Base-by-base conservation (phyloP, 179 eudicot species). In the Patellifolia procumbens region DNA sequence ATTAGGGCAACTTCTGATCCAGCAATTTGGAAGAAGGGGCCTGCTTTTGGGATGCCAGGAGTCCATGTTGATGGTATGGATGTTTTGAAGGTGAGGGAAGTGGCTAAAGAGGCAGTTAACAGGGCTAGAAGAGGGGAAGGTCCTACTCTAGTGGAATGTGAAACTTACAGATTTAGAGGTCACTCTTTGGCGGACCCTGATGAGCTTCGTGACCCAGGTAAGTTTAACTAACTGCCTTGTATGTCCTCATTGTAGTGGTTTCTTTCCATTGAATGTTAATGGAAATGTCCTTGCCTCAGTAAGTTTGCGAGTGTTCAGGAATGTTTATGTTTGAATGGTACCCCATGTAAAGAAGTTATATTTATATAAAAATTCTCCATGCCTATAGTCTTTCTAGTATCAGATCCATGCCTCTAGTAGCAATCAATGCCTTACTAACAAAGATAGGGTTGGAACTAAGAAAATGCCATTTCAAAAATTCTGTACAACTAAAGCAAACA, bases 181-280 rank as follows among this genome's bases (percentile, higher is more conserved):
- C 98, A 94, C 90, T 94, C 98, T 24, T 90, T 92, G 94, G 98
- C 97, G 26, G 98, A 94, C 77, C 94, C 98, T 11, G 98, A 94
- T 82, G 98, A 92, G 86, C 96, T 94, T 45, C 98, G 98, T 83
- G 94, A 94, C 84, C 90, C 97, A 64, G 87, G 97, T 92, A 68
- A 85, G 87, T 52, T 46, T 60, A 11, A 67, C 59, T 16, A 35
- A 26, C 55, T 49, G 29, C 65, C 59, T 31, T 26, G 13, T 74
- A 39, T 53, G 65, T 49, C 35, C 59, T 34, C 31, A 10, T 62
- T 29, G 9, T 32, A 45, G 31, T 46, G 1, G 68, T 48, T 37
- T 22, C 12, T 55, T 32, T 17, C 43, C 20, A 4, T 24, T 59
- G 35, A 68, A 1, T 68, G 59, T 29, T 24, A 39, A 39, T 3